Conservation (phyloP, 2,329 filamentous ascomycete genomes). For the Talaromyces marneffei region DNA sequence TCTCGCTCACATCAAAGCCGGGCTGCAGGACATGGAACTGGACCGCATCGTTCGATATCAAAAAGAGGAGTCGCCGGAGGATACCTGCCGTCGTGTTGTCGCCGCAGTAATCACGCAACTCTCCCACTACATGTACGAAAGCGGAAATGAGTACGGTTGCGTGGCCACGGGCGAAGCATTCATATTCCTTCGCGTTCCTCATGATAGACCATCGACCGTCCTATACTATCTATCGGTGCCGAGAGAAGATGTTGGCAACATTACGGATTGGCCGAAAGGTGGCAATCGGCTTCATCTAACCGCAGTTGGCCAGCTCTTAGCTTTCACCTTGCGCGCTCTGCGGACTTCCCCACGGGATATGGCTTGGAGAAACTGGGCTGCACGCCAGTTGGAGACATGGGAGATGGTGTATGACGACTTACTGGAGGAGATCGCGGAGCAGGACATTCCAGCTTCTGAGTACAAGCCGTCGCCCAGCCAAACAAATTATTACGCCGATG, state of each 20-base stretch:
- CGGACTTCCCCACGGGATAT: too few relatives aligned
- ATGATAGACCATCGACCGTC: constrained; percentile 25
- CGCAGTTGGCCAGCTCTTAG: too few relatives aligned
- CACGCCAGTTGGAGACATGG: too few relatives aligned
- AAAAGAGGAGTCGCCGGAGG: constrained; percentile 26
- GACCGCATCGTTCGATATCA: constrained; percentile 35
- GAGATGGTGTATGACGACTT: too few relatives aligned
- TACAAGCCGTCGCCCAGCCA: too few relatives aligned
- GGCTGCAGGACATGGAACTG: constrained; percentile 41
- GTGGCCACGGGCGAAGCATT: constrained; percentile 42
- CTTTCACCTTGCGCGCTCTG: too few relatives aligned
- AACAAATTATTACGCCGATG: too few relatives aligned
- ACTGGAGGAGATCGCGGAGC: too few relatives aligned
- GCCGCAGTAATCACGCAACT: not conserved
- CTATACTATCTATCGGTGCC: constrained; percentile 31
- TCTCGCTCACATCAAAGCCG: constrained; percentile 36
- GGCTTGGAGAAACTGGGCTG: too few relatives aligned
- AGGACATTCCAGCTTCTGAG: too few relatives aligned
- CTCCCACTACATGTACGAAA: constrained; percentile 2
- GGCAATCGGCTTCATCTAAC: too few relatives aligned
- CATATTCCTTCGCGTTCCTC: constrained; percentile 38
- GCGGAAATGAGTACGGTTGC: constrained; percentile 39
- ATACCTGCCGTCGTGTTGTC: not conserved
- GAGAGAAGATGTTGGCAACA: constrained; percentile 27
- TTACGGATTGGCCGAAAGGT: too few relatives aligned